These are phyloP conservation scores for Quillaja saponaria DNA, from an alignment of 306 rosid genomes.

Conservation along the genomic window DNA sequence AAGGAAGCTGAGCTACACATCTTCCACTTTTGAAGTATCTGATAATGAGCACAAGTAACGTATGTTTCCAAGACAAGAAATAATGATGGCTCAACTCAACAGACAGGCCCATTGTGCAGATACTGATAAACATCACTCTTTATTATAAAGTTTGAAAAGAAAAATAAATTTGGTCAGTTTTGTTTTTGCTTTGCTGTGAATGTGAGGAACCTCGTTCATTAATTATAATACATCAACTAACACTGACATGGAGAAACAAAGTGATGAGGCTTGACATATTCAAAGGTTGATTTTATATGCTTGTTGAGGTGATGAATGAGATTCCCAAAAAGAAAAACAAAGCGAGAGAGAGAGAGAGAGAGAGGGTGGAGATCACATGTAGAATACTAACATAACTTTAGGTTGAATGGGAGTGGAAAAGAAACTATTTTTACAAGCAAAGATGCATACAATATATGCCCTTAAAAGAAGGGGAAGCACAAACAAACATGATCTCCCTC, in stretches of 20 bases:
- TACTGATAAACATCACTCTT: constrained; percentile 17
- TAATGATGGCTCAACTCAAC: constrained; percentile 52
- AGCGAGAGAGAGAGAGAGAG: constrained; percentile 28
- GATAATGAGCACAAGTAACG: constrained; percentile 52
- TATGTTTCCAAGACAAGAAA: constrained; percentile 80
- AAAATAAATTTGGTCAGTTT: constrained; percentile 27
- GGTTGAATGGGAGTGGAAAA: constrained; percentile 41
- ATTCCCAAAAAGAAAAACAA: constrained; percentile 57
- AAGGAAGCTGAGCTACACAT: background rate
- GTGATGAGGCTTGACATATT: constrained; percentile 60
- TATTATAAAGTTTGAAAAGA: constrained; percentile 10
- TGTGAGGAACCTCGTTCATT: constrained; percentile 42
- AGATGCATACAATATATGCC: constrained; percentile 53
- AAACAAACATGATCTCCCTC: constrained; percentile 58
- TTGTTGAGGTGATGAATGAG: constrained; percentile 70
- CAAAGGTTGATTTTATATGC: constrained; percentile 67
- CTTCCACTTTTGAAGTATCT: constrained; percentile 43
- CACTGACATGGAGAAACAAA: constrained; percentile 41
- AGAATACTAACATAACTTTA: constrained; percentile 45
- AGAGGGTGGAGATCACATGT: constrained; percentile 59
- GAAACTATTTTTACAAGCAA: constrained; percentile 52
- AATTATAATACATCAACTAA: constrained; percentile 10
- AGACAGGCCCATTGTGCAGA: constrained; percentile 24
- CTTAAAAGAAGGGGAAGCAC: constrained; percentile 59
- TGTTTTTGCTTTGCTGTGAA: constrained; percentile 36